These are phyloP conservation scores for Ilex asprella DNA, from an alignment of 257 asterid species.

Conservation along the genomic window DNA sequence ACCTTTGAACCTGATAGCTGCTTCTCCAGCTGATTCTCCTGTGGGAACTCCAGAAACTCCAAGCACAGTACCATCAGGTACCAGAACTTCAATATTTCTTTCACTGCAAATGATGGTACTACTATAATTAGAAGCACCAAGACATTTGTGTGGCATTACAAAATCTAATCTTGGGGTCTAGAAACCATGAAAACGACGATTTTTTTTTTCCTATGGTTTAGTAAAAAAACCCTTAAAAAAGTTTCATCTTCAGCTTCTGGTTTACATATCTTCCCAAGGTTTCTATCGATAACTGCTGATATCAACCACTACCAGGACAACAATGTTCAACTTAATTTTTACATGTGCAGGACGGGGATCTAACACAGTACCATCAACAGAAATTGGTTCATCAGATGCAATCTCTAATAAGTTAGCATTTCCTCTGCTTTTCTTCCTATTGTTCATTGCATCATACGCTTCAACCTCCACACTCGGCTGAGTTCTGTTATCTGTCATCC, in stretches of 20 bases:
- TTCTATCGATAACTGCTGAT: no score
- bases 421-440: constrained; percentile 32
- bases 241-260: no score
- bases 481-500: no score
- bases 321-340: neutral
- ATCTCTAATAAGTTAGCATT: constrained; percentile 25
- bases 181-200: no score
- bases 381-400: constrained; percentile 27
- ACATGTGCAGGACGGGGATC: constrained; percentile 21
- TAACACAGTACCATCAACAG: constrained; percentile 25
- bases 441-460: constrained; percentile 27
- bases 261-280: no score
- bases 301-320: no score
- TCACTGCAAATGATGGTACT: no score
- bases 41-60: constrained; percentile 36
- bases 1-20: constrained; percentile 28
- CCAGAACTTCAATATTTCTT: neutral
- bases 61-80: constrained; percentile 24
- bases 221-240: no score
- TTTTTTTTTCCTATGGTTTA: no score
- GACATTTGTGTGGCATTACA: no score
- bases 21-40: constrained; percentile 60
- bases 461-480: constrained; percentile 6
- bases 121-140: no score
- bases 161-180: no score